phyloP scores from a whole-genome alignment of 306 rosid genomes.

The Elaeagnus macrophylla region DNA sequence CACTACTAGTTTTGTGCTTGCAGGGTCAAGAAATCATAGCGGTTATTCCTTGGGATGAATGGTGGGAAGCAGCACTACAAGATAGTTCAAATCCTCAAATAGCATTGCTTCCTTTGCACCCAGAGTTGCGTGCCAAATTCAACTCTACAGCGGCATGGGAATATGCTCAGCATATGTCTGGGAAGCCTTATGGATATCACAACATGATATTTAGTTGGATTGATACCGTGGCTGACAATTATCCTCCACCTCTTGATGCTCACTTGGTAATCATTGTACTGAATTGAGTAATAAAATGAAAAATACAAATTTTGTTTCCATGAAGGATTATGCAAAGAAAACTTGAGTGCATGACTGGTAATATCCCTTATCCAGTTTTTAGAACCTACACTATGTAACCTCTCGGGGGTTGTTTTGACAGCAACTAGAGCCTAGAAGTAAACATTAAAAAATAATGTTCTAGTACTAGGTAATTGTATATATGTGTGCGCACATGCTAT shows the following conservation, averaged over 20 bases:
- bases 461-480: too few relatives aligned
- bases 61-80: slow-evolving; percentile 84
- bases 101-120: slow-evolving; percentile 91
- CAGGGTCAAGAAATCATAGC: slow-evolving; percentile 96
- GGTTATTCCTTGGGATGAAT: slow-evolving; percentile 88
- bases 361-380: too few relatives aligned
- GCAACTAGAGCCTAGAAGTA: too few relatives aligned
- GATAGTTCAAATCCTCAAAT: slow-evolving; percentile 87
- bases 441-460: too few relatives aligned
- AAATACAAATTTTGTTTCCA: too few relatives aligned
- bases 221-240: slow-evolving; percentile 89
- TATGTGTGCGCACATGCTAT: too few relatives aligned
- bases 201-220: slow-evolving; percentile 99
- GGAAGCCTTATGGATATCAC: slow-evolving; percentile 98
- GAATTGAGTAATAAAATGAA: neutral
- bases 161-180: slow-evolving; percentile 83
- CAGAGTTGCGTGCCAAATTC: slow-evolving; percentile 63
- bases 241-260: slow-evolving; percentile 99
- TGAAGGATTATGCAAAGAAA: too few relatives aligned
- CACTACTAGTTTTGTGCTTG: slow-evolving; percentile 8
- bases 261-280: slow-evolving; percentile 59
- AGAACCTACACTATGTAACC: too few relatives aligned
- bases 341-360: too few relatives aligned
- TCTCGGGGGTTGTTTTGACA: too few relatives aligned
- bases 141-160: slow-evolving; percentile 94